Percentiles rank a stretch among this genome's conserved stretches.
These are phyloP conservation scores for Colletotrichum sp. DNA, from an alignment of 2,329 filamentous ascomycete species.

Conservation along the genomic window DNA sequence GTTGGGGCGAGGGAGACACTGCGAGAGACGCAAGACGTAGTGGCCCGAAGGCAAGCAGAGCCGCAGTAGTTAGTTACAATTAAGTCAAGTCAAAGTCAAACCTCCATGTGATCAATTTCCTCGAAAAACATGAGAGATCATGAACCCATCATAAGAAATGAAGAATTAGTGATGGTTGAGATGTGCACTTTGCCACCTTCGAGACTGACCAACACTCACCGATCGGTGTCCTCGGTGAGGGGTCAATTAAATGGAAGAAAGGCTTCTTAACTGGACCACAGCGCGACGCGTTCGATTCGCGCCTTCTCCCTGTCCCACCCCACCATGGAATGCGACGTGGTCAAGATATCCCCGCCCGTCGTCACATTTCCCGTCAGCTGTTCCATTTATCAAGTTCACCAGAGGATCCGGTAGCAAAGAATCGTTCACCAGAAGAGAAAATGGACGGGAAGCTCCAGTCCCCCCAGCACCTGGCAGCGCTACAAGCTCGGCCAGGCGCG, in stretches of 20 bases:
- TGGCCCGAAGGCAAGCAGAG: fast-evolving
- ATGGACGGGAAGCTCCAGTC: not conserved
- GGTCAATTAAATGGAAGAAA: not conserved
- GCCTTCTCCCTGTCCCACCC: not conserved
- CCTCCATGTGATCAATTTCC: fast-evolving
- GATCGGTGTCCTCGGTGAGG: not conserved
- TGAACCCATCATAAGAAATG: fast-evolving
- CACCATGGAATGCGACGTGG: not conserved
- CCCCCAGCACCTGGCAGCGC: not conserved
- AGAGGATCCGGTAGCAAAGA: not conserved
- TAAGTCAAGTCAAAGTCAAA: not conserved
- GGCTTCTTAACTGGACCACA: not conserved
- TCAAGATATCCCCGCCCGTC: not conserved
- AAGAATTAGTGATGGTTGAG: not conserved
- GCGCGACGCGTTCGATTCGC: not conserved
- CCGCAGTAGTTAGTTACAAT: not conserved
- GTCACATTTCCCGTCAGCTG: not conserved
- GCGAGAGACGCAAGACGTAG: not conserved
- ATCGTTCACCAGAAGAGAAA: not conserved
- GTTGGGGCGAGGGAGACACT: not conserved
- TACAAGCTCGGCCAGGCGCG: not conserved
- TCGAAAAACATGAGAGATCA: not conserved
- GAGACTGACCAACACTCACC: not conserved
- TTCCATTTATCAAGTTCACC: not conserved
- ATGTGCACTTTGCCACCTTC: not conserved